Conservation (phyloP, 2,329 filamentous ascomycete species). For the Fusarium nurragi region DNA sequence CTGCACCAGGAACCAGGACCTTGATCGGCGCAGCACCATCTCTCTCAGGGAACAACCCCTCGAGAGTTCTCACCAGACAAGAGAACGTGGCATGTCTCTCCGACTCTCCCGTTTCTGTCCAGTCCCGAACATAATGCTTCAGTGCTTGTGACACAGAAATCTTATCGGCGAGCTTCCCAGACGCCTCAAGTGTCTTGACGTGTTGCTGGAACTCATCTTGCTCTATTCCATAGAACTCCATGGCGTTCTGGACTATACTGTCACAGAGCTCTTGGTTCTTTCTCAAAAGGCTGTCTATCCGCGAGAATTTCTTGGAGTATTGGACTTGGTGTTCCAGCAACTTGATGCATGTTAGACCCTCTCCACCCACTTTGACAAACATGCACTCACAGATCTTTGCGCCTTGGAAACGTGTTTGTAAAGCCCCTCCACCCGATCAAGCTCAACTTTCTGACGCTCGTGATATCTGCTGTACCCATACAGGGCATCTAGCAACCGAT, state of each 20-base stretch:
- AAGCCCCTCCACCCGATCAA: slow-evolving; percentile 49
- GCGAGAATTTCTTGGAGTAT: slow-evolving; percentile 64
- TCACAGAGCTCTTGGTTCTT: slow-evolving; percentile 58
- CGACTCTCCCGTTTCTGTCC: slow-evolving; percentile 58
- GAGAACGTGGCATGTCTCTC: slow-evolving; percentile 58
- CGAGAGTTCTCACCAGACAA: slow-evolving; percentile 50
- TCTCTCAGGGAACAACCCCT: slow-evolving; percentile 46
- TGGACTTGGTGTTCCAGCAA: slow-evolving; percentile 65
- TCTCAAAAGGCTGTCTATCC: slow-evolving; percentile 54
- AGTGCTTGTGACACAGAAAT: slow-evolving; percentile 62
- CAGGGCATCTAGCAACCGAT: slow-evolving; percentile 54
- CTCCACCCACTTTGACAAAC: fast-evolving
- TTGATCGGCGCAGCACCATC: slow-evolving; percentile 40
- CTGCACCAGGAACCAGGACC: slow-evolving; percentile 62
- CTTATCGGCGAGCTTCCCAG: slow-evolving; percentile 54
- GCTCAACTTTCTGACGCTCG: slow-evolving; percentile 49
- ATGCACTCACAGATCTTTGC: slow-evolving; percentile 44
- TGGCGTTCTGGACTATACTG: slow-evolving; percentile 55
- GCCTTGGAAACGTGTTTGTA: slow-evolving; percentile 50
- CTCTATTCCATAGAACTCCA: slow-evolving; percentile 58
- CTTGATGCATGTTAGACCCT: slow-evolving; percentile 36
- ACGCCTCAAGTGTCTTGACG: slow-evolving; percentile 50
- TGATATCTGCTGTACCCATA: slow-evolving; percentile 51
- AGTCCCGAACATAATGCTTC: slow-evolving; percentile 68
- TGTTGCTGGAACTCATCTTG: slow-evolving; percentile 57